These are phyloP conservation scores for Blastocystis sp. DNA, from an alignment of 352 stramenopile species.

Conservation along the genomic window DNA sequence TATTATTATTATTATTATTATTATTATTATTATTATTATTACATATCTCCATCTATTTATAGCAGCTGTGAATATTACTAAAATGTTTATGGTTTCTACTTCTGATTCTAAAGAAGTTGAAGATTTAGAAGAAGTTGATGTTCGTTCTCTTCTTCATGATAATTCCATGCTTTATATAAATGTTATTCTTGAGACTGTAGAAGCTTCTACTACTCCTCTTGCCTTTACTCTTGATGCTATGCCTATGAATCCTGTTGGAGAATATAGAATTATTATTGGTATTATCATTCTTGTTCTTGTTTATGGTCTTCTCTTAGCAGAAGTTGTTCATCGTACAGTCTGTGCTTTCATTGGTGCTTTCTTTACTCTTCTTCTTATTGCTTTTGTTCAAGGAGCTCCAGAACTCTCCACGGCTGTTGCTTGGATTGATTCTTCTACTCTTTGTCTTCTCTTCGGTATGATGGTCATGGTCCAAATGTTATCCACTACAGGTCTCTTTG, in stretches of 20 bases:
- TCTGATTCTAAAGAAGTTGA: not conserved
- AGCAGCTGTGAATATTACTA: not conserved
- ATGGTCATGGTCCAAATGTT: conserved; percentile 49
- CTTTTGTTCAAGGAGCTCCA: conserved; percentile 44
- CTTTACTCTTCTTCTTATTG: conserved; percentile 45
- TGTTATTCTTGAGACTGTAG: conserved; percentile 12
- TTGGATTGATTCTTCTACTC: conserved; percentile 41
- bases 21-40: not conserved
- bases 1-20: no score
- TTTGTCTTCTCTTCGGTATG: conserved; percentile 49
- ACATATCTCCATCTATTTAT: not conserved
- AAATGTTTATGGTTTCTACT: not conserved
- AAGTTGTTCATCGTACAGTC: conserved; percentile 47
- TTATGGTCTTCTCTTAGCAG: conserved; percentile 46
- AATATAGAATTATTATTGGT: conserved; percentile 25
- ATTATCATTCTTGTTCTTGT: conserved; percentile 44
- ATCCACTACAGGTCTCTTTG: conserved; percentile 48
- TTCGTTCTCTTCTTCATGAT: not conserved
- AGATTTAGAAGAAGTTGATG: conserved; percentile 5
- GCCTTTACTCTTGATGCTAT: conserved; percentile 35
- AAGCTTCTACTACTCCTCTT: conserved; percentile 3
- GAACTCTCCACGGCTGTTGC: conserved; percentile 38
- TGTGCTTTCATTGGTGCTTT: conserved; percentile 47
- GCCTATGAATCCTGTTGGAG: conserved; percentile 5
- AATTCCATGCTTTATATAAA: no score